These are phyloP conservation scores for Sarocladium brachiariae DNA, from an alignment of 2,329 filamentous ascomycete genomes.

Conservation along the genomic window DNA sequence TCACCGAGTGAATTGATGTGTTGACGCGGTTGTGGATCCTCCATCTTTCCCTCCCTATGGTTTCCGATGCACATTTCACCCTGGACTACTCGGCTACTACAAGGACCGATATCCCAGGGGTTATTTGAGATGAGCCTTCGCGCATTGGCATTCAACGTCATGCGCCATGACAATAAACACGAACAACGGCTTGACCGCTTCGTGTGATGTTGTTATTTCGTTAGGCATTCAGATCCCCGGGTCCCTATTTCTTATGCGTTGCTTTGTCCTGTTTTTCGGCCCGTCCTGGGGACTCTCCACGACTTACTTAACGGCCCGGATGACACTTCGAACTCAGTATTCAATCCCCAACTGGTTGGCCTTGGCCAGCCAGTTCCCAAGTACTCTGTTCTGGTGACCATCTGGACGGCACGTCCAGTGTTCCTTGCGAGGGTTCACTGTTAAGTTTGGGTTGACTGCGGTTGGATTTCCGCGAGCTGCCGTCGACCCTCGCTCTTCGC, in stretches of 20 bases:
- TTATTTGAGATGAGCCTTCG: conserved; percentile 16
- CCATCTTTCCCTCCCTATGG: conserved; percentile 11
- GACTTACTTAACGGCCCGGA: conserved; percentile 34
- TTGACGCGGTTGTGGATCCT: not conserved
- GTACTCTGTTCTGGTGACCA: conserved; percentile 14
- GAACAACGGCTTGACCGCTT: conserved; percentile 14
- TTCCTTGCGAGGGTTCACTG: conserved; percentile 20
- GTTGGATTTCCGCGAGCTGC: not conserved
- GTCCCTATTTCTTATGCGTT: conserved; percentile 26
- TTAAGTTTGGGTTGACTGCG: not conserved
- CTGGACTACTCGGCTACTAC: conserved; percentile 9
- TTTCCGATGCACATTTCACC: conserved; percentile 11
- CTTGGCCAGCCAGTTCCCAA: not conserved
- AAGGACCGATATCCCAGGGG: not conserved
- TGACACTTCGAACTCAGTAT: conserved; percentile 14
- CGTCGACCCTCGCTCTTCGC: not conserved
- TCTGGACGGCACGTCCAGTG: conserved; percentile 36
- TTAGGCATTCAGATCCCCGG: conserved; percentile 18
- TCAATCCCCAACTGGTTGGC: conserved; percentile 10
- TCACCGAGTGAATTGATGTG: conserved; percentile 10
- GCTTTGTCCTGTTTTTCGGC: conserved; percentile 38
- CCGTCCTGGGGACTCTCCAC: conserved; percentile 23
- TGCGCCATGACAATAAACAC: conserved; percentile 5
- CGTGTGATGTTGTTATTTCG: conserved; percentile 20
- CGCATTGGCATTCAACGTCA: conserved; percentile 15